Evolutionary conservation across 1,139 yeast genomes (phyloP).

Genomic region (Scheffersomyces titani): DNA sequence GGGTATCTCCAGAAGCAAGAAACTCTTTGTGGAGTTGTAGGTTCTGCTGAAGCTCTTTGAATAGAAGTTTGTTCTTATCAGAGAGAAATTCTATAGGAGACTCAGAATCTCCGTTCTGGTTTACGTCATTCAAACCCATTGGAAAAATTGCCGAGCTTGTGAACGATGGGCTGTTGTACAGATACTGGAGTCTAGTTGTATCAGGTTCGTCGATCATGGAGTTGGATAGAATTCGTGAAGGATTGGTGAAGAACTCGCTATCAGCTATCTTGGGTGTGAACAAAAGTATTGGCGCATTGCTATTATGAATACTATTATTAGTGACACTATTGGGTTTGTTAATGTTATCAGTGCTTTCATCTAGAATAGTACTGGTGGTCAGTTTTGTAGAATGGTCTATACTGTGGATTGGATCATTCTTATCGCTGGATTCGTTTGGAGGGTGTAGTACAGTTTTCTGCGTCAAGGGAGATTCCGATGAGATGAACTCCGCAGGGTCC

Average conservation of each 20-base stretch:
- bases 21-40: slow-evolving; percentile 22
- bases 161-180: neutral
- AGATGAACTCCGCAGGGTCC: slow-evolving; percentile 32
- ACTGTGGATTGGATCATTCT: neutral
- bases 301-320: neutral
- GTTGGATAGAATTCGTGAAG: slow-evolving; percentile 14
- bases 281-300: slow-evolving; percentile 1
- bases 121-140: neutral
- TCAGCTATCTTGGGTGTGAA: slow-evolving; percentile 12
- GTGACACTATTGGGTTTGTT: slow-evolving; percentile 1
- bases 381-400: slow-evolving; percentile 7
- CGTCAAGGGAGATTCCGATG: slow-evolving; percentile 17
- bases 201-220: neutral
- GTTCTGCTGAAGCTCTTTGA: slow-evolving; percentile 23
- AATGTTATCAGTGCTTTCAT: slow-evolving; percentile 1
- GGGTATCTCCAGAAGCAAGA: slow-evolving; percentile 32
- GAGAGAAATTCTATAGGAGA: slow-evolving; percentile 34
- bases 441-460: neutral
- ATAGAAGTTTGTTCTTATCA: slow-evolving; percentile 25
- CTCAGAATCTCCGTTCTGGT: slow-evolving; percentile 4
- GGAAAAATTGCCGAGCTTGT: neutral
- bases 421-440: neutral
- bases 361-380: slow-evolving; percentile 9
- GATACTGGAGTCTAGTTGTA: neutral
- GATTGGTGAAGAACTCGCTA: slow-evolving; percentile 22